Conservation (phyloP, 805 yeast genomes). For the Kuraishia piskuri region DNA sequence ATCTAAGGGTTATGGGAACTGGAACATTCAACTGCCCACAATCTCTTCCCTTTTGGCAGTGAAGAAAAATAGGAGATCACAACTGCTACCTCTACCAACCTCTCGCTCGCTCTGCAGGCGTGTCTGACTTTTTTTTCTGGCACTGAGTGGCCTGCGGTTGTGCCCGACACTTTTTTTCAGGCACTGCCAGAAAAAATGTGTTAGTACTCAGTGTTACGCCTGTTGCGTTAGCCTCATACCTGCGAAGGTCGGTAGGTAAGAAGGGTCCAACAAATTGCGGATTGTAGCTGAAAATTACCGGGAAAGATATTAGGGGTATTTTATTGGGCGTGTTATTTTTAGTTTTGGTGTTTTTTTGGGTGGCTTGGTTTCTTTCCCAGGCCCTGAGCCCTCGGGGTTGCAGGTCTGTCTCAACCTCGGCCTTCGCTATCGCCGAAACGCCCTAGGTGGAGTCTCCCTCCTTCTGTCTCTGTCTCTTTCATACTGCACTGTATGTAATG, state of each 20-base stretch:
- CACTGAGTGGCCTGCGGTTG: background rate
- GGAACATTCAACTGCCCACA: background rate
- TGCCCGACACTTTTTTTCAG: background rate
- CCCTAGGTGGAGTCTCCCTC: background rate
- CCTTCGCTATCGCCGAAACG: background rate
- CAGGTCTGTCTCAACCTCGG: background rate
- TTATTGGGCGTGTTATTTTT: too few species aligned
- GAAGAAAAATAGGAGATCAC: background rate
- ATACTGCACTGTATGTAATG: too few species aligned
- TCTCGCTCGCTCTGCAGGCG: background rate
- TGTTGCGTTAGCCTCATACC: background rate
- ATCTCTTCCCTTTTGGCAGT: background rate
- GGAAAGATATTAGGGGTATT: background rate
- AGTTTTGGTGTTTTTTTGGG: too few species aligned
- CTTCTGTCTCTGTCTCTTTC: too few species aligned
- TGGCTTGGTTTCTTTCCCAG: background rate
- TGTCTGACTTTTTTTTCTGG: background rate
- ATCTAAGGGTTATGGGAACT: background rate
- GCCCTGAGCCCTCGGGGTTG: background rate
- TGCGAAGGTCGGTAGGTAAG: background rate
- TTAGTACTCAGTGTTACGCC: background rate
- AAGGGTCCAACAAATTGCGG: background rate
- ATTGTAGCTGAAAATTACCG: background rate
- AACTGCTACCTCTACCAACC: background rate
- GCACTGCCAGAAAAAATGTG: background rate